These are phyloP conservation scores for Talaromyces adpressus DNA, from an alignment of 495 filamentous ascomycete genomes.

Conservation along the genomic window DNA sequence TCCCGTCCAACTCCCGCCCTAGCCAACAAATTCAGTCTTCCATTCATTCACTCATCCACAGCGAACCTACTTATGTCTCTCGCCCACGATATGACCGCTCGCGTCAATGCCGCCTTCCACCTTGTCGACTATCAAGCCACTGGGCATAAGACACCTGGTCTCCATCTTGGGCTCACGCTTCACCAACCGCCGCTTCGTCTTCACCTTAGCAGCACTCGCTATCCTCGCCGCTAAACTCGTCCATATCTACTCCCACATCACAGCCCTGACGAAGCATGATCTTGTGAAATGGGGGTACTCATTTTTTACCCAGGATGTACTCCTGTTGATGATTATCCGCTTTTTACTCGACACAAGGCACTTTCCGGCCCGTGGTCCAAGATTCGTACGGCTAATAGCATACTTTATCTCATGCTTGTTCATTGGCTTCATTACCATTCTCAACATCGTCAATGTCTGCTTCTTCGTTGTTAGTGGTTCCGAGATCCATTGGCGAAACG, in stretches of 20 bases:
- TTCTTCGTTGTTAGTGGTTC: conserved; percentile 30
- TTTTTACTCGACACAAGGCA: conserved; percentile 11
- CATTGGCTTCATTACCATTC: conserved; percentile 2
- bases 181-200: conserved; percentile 26
- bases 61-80: neutral
- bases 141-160: neutral
- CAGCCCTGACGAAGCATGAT: conserved; percentile 24
- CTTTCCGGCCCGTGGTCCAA: neutral
- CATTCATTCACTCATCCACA: neutral
- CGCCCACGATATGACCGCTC: neutral
- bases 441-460: conserved; percentile 21
- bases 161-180: neutral
- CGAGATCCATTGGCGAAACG: conserved; percentile 35
- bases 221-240: conserved; percentile 27
- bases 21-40: neutral
- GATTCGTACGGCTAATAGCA: neutral
- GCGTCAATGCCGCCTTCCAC: neutral
- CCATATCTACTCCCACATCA: conserved; percentile 31
- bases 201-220: conserved; percentile 25
- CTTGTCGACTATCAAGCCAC: neutral
- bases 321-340: conserved; percentile 24
- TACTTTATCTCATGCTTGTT: neutral
- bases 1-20: no score
- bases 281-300: conserved; percentile 29
- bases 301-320: conserved; percentile 35